phyloP scores from a whole-genome alignment of 2,329 filamentous ascomycete genomes.

The Sclerotinia trifoliorum region DNA sequence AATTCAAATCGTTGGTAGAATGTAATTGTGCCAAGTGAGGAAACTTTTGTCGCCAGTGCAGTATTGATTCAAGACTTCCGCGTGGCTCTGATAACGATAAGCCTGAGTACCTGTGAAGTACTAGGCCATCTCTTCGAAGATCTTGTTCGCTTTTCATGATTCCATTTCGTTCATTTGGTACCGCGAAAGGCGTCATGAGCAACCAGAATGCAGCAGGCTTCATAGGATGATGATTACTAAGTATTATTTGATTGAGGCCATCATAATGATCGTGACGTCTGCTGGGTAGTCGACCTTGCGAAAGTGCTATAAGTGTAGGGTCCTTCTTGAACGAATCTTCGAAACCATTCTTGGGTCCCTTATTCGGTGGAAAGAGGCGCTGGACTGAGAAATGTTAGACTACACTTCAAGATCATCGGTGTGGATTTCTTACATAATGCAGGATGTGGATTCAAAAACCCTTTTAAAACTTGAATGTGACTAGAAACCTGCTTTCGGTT shows the following conservation, averaged over 20 bases:
- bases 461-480: conserved; percentile 69
- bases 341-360: conserved; percentile 53
- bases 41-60: conserved; percentile 58
- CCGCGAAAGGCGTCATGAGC: conserved; percentile 31
- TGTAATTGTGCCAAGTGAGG: conserved; percentile 56
- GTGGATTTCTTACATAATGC: conserved; percentile 53
- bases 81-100: conserved; percentile 27
- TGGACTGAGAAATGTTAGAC: conserved; percentile 39
- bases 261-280: conserved; percentile 29
- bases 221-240: conserved; percentile 26
- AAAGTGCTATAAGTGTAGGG: conserved; percentile 60
- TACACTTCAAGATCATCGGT: not conserved
- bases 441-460: conserved; percentile 60
- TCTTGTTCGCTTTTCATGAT: conserved; percentile 30
- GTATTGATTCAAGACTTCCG: conserved; percentile 51
- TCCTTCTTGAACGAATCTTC: conserved; percentile 63
- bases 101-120: conserved; percentile 35
- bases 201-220: conserved; percentile 36
- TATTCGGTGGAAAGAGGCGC: conserved; percentile 57
- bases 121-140: conserved; percentile 27
- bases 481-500: conserved; percentile 65
- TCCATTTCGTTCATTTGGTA: conserved; percentile 28
- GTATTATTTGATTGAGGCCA: conserved; percentile 25
- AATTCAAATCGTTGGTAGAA: conserved; percentile 51
- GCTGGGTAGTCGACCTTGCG: conserved; percentile 44